Percentiles rank a stretch among this genome's conserved stretches.
These are phyloP conservation scores for Mycosarcoma maydis DNA, from an alignment of 1,284 basidiomycete genomes.

Conservation along the genomic window DNA sequence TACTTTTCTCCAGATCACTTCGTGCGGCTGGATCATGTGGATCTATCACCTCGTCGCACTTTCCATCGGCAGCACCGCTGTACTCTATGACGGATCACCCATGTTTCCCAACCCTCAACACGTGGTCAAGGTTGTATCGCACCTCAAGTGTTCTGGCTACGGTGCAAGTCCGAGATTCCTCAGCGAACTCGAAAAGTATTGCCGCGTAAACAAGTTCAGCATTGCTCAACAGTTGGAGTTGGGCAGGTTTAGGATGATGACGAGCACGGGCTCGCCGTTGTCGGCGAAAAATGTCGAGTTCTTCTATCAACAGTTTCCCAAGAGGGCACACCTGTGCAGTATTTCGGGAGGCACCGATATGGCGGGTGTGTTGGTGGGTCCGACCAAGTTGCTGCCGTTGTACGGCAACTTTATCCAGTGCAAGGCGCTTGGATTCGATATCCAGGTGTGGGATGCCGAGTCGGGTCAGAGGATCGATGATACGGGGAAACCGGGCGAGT, in stretches of 20 bases:
- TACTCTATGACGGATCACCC: constrained; percentile 65
- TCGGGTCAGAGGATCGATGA: constrained; percentile 48
- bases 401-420: constrained; percentile 64
- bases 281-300: constrained; percentile 55
- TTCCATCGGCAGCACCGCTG: constrained; percentile 53
- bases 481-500: constrained; percentile 56
- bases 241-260: constrained; percentile 54
- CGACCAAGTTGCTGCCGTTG: constrained; percentile 53
- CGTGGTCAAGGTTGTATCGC: constrained; percentile 54
- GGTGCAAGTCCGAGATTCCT: constrained; percentile 61
- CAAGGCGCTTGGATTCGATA: constrained; percentile 61
- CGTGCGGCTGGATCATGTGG: constrained; percentile 66
- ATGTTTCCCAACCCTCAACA: constrained; percentile 59
- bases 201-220: constrained; percentile 8
- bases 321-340: constrained; percentile 36
- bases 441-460: constrained; percentile 54
- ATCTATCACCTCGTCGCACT: constrained; percentile 56
- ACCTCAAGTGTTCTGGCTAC: constrained; percentile 58
- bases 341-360: constrained; percentile 65
- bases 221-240: constrained; percentile 38
- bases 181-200: constrained; percentile 43
- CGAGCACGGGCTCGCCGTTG: constrained; percentile 63
- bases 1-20: constrained; percentile 62
- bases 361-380: constrained; percentile 59
- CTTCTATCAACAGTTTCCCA: constrained; percentile 55